Evolutionary conservation across 2,329 filamentous ascomycete genomes (phyloP), one percentile per base, ranked within the genome.

Genomic region (Fusarium secorum): DNA sequence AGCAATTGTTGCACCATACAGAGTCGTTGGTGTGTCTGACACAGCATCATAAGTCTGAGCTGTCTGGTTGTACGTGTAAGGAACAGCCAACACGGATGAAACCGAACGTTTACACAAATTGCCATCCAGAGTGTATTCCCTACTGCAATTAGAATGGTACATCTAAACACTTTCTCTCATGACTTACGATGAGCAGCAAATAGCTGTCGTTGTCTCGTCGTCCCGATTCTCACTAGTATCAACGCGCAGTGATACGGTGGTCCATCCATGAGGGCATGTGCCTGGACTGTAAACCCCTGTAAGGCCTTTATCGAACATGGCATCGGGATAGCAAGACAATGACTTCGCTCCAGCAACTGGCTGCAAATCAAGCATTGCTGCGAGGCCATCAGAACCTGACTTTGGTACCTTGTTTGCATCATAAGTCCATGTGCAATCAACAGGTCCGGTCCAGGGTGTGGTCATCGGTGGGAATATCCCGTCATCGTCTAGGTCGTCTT

Each of bases 111-210:
- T 78, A 66, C 81, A 83, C 38, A 76, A 70, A 24, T 74, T 76
- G 22, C 77, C 79, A 36, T 79, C 75, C 44, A 80, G 64, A 4
- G 74, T 73, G 62, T 80, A 83, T 64, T 81, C 77, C 35, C 81
- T 83, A 51, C 18, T 11, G 39, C 13, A 11, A 35, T 77, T 56
- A 77, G 74, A 59, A 36, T 22, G 26, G n/a, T n/a, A 26, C 17
- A 17, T 26, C n/a, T 36, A 46, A 42, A 13, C 30, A 20, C 7
- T 14, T 30, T 38, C 48, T n/a, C 30, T 39, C 51, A n/a, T 22
- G 30, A 79, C 81, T 64, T 80, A 83, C 81, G 78, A 81, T 58
- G 81, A 83, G 55, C 81, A 83, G 66, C 81, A 83, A 20, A 82
- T 73, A 9, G 80, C 80, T 15, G 81, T 83, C 11, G 79, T 82